Evolutionary conservation across 352 stramenopile species (phyloP).

Genomic region (Thraustochytrium striatum): DNA sequence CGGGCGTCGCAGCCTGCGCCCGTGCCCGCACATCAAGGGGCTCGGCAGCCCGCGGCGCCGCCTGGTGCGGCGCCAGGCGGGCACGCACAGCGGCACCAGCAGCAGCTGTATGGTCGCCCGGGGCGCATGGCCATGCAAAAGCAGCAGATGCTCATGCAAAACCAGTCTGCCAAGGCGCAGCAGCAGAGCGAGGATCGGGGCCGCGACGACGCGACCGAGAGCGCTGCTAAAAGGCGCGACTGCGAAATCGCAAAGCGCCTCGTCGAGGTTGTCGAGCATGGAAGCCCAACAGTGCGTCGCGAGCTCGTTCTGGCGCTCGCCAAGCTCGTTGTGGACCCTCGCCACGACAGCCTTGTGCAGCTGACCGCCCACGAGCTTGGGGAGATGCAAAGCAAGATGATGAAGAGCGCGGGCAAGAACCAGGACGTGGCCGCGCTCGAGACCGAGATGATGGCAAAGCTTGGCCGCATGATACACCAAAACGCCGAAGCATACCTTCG

Average conservation of each 20-base stretch:
- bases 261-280: slow-evolving; percentile 64
- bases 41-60: background rate
- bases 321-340: slow-evolving; percentile 75
- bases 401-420: background rate
- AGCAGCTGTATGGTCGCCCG: background rate
- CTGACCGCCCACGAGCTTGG: slow-evolving; percentile 65
- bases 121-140: background rate
- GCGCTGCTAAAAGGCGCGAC: slow-evolving; percentile 34
- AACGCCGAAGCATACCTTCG: slow-evolving; percentile 38
- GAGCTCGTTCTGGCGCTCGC: slow-evolving; percentile 75
- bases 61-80: background rate
- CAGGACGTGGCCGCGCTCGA: background rate
- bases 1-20: background rate
- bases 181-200: background rate
- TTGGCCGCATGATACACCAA: slow-evolving; percentile 1
- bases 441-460: background rate
- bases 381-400: slow-evolving; percentile 1
- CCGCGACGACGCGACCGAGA: background rate
- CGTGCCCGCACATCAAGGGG: too few relatives aligned
- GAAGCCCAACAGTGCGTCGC: slow-evolving; percentile 70
- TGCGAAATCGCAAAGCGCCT: slow-evolving; percentile 66
- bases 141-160: background rate
- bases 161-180: background rate
- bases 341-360: slow-evolving; percentile 75
- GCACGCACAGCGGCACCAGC: background rate